Percentiles rank a stretch among this genome's conserved stretches.
These are phyloP conservation scores for Ceratopteris richardii DNA, from an alignment of 75 land plant species.

Conservation along the genomic window DNA sequence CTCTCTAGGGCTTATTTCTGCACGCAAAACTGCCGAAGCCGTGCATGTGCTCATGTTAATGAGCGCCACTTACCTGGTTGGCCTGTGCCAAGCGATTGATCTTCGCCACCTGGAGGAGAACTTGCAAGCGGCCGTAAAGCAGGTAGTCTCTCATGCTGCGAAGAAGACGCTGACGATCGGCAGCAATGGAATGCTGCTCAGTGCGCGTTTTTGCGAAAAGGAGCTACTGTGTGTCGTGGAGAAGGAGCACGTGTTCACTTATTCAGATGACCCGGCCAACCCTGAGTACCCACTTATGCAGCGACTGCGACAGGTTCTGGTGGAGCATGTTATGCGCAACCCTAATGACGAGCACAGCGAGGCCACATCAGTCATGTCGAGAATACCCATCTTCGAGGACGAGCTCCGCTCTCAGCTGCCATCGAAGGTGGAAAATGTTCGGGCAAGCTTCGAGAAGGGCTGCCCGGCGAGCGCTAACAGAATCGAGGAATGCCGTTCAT, in stretches of 20 bases:
- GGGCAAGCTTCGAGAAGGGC: constrained; percentile 43
- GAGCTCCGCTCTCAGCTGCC: constrained; percentile 49
- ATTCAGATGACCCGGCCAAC: constrained; percentile 55
- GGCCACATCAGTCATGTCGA: constrained; percentile 55
- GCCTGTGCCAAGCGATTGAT: constrained; percentile 54
- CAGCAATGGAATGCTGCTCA: constrained; percentile 14
- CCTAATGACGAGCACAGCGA: constrained; percentile 26
- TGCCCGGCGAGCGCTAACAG: constrained; percentile 32
- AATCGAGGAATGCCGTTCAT: constrained; percentile 66
- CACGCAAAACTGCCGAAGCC: constrained; percentile 48
- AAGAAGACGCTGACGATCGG: constrained; percentile 25
- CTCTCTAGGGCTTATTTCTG: constrained; percentile 45
- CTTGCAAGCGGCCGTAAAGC: constrained; percentile 38
- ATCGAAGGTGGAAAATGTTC: constrained; percentile 39
- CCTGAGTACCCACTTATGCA: constrained; percentile 46
- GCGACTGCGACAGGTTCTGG: constrained; percentile 48
- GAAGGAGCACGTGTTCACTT: no score
- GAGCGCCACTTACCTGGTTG: constrained; percentile 41
- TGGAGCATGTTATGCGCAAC: constrained; percentile 49
- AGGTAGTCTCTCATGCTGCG: constrained; percentile 37
- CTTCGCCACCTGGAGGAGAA: constrained; percentile 58
- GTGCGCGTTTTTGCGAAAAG: constrained; percentile 49
- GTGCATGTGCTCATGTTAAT: constrained; percentile 53
- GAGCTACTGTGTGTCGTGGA: constrained; percentile 53
- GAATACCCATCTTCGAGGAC: constrained; percentile 58